These are phyloP conservation scores for Asterella californica DNA, from an alignment of 225 moss, liverwort and hornwort species.

Conservation along the genomic window DNA sequence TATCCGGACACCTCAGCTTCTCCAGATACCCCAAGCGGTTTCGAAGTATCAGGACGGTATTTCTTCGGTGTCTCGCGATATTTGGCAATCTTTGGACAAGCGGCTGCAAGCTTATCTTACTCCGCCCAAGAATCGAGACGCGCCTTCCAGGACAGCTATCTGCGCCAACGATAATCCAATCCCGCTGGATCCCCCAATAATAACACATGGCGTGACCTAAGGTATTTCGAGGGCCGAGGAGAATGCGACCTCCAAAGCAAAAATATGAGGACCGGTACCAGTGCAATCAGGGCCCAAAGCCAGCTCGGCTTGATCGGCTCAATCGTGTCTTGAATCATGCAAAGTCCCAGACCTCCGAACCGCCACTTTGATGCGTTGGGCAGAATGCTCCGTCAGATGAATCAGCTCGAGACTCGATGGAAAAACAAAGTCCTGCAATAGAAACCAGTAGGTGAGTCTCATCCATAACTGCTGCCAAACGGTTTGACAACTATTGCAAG, in stretches of 20 bases:
- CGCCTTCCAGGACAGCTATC: conserved; percentile 63
- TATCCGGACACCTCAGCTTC: conserved; percentile 50
- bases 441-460: no score
- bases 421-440: no score
- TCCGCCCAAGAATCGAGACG: conserved; percentile 75
- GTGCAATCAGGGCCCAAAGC: conserved; percentile 19
- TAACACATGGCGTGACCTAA: conserved; percentile 57
- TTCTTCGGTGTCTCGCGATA: conserved; percentile 24
- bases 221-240: conserved; percentile 26
- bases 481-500: no score
- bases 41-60: conserved; percentile 1
- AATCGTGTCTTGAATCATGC: no score
- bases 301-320: not conserved
- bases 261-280: conserved; percentile 20
- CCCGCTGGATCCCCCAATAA: conserved; percentile 94
- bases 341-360: no score
- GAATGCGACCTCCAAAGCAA: conserved; percentile 34
- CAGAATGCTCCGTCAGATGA: no score
- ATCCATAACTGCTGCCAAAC: no score
- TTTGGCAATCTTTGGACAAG: conserved; percentile 44
- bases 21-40: not conserved
- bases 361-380: no score
- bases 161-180: conserved; percentile 77
- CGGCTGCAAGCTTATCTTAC: conserved; percentile 57
- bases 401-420: no score